Conservation (phyloP, 495 filamentous ascomycete species). For the Neurospora pannonica region DNA sequence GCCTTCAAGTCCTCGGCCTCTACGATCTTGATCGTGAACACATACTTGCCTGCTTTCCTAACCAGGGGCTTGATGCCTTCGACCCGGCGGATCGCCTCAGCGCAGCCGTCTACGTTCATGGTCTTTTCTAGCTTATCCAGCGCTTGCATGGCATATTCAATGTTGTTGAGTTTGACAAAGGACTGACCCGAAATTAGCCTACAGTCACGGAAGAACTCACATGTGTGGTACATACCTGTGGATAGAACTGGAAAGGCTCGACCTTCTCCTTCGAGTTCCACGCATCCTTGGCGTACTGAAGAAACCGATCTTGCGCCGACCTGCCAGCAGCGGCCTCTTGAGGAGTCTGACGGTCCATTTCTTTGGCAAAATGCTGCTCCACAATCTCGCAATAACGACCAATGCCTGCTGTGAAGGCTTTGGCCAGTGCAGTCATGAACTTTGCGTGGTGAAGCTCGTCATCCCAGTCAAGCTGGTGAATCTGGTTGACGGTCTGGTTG, state of each 20-base stretch:
- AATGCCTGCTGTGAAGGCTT: conserved; percentile 73
- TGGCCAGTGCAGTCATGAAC: conserved; percentile 94
- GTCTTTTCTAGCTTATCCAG: conserved; percentile 82
- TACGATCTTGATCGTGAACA: conserved; percentile 98
- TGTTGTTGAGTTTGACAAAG: conserved; percentile 94
- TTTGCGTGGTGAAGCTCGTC: conserved; percentile 88
- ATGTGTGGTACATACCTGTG: conserved; percentile 54
- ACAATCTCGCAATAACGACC: conserved; percentile 86
- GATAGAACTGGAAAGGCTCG: conserved; percentile 95
- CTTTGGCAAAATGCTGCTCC: conserved; percentile 75
- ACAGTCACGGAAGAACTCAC: background rate
- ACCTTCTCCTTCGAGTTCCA: conserved; percentile 90
- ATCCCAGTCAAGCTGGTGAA: conserved; percentile 81
- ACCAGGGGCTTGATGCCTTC: conserved; percentile 39
- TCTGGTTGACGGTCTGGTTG: conserved; percentile 78
- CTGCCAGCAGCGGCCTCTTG: conserved; percentile 73
- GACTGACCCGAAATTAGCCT: conserved; percentile 47
- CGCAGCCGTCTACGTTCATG: conserved; percentile 90
- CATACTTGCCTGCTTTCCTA: conserved; percentile 67
- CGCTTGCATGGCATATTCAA: conserved; percentile 85
- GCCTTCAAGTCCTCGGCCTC: conserved; percentile 98
- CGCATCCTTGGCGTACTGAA: conserved; percentile 90
- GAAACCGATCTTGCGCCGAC: conserved; percentile 80
- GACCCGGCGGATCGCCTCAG: conserved; percentile 64
- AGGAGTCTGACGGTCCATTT: conserved; percentile 85